Base-by-base conservation (phyloP, 208 protist genomes). In the Trypanosoma conorhini region DNA sequence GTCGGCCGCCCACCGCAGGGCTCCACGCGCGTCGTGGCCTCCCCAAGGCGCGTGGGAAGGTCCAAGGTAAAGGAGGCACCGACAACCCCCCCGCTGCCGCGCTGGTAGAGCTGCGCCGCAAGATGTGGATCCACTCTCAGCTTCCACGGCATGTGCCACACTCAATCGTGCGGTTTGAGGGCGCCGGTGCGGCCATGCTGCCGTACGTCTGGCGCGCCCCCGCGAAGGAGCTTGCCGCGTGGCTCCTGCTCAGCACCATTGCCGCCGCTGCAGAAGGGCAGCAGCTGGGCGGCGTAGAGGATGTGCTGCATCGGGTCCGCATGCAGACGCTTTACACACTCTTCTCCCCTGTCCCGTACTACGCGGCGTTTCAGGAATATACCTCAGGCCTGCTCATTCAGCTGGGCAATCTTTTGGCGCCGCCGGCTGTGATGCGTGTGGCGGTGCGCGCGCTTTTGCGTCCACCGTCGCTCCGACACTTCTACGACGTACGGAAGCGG, bases 141-240 rank as follows among this genome's bases (percentile, higher is more conserved):
- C 76, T 94, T 31, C 81, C 84, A 0, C 67, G 68, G 15, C 74
- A 81, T 62, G 40, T 90, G 0, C 77, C 89, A 8, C 61, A 57
- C 21, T 82, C 80, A 0, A 77, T 92, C n/a, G 73, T 92, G 8
- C 79, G 74, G 66, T 90, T 94, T 68, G 67, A 77, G 28, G 67
- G 67, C 17, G 46, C 54, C 38, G 66, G 70, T 46, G 10, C 26
- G 5, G 44, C 57, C 13, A 70, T 70, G 70, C n/a, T 69, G 5
- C 72, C 80, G 40, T 87, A 80, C 55, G n/a, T 93, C 15, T 33
- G 38, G 51, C 85, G 85, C 8, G 72, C 60, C 28, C 74, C 75
- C 15, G 70, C 64, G 30, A 71, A 72, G 62, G 77, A 81, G 50
- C 59, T 77, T 55, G 17, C 61, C 22, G 65, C 70, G 15, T 81